Base-by-base conservation (phyloP, 805 yeast species). In the Nakazawaea peltata region DNA sequence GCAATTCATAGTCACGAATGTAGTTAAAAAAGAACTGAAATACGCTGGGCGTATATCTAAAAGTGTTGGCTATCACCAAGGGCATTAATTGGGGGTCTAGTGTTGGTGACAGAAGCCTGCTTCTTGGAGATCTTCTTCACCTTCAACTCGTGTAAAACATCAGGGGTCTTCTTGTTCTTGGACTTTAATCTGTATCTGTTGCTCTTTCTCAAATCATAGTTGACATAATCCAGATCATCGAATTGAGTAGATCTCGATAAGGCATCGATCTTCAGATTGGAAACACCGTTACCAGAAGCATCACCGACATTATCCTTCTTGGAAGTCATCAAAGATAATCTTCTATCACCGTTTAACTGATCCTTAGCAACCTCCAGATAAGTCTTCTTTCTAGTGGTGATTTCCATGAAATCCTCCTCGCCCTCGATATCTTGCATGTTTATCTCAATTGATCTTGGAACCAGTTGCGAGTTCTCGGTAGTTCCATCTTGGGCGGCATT, bases 161-260 rank as follows among this genome's bases (percentile, higher is more conserved):
- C n/a, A 25, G 41, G 41, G 4, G 31, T 28, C 18, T 29, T 37
- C 26, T 32, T 37, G 24, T 37, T 33, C 25, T 37, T 37, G 11
- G 21, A 19, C 32, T 37, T 37, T 28, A 37, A 30, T 5, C 14
- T n/a, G 16, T 37, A 28, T 12, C 41, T 32, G 26, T 33, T 30
- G 32, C 34, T 28, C 32, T 37, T 37, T 28, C 33, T 37, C 32
- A 37, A 37, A 18, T 37, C 34, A 21, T 37, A 37, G n/a, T 32
- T 37, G 19, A 37, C 24, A n/a, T 17, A 19, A 11, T 33, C 34
- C 16, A 37, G 29, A 18, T 37, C 37, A 5, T 19, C 30, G 7
- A 6, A 6, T 6, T 8, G 27, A 8, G 12, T 6, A 8, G 9
- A 6, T 25, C 14, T 25, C 27, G 7, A 8, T 9, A 6, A 5